These are phyloP conservation scores for Barnettozyma sucrosica DNA, from an alignment of 805 yeast species.

Conservation along the genomic window DNA sequence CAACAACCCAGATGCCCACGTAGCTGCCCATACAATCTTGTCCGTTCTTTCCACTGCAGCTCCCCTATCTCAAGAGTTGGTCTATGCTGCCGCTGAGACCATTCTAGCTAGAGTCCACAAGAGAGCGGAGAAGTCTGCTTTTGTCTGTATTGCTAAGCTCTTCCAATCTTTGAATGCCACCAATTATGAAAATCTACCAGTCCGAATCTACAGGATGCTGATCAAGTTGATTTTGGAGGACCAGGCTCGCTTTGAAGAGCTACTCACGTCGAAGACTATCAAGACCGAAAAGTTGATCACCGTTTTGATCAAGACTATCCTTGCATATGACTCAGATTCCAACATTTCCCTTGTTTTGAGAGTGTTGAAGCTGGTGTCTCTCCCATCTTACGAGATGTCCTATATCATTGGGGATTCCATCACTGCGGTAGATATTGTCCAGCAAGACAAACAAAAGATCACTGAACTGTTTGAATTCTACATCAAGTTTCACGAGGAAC, in stretches of 20 bases:
- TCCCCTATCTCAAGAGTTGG: conserved; percentile 51
- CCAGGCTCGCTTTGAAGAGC: conserved; percentile 20
- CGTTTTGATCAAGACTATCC: conserved; percentile 37
- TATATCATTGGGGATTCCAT: conserved; percentile 34
- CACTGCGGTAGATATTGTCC: conserved; percentile 29
- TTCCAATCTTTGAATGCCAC: conserved; percentile 41
- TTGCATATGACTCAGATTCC: conserved; percentile 36
- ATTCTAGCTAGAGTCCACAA: conserved; percentile 42
- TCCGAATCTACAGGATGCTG: conserved; percentile 30
- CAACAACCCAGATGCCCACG: conserved; percentile 53
- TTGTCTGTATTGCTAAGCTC: conserved; percentile 42
- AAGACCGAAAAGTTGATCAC: conserved; percentile 39
- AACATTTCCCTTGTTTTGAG: conserved; percentile 32
- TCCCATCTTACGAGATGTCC: conserved; percentile 34
- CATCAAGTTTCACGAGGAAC: conserved; percentile 30
- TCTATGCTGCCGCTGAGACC: conserved; percentile 56
- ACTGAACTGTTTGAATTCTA: conserved; percentile 36
- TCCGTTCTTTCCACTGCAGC: conserved; percentile 73
- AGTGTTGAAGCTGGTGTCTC: conserved; percentile 28
- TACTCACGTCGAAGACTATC: conserved; percentile 24
- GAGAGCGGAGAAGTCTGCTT: conserved; percentile 37
- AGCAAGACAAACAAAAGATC: conserved; percentile 34
- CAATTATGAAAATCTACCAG: conserved; percentile 36
- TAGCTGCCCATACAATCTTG: conserved; percentile 77
- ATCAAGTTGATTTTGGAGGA: conserved; percentile 26